phyloP scores from a whole-genome alignment of 164 flowering plant genomes.

The Chimonanthus salicifolius region DNA sequence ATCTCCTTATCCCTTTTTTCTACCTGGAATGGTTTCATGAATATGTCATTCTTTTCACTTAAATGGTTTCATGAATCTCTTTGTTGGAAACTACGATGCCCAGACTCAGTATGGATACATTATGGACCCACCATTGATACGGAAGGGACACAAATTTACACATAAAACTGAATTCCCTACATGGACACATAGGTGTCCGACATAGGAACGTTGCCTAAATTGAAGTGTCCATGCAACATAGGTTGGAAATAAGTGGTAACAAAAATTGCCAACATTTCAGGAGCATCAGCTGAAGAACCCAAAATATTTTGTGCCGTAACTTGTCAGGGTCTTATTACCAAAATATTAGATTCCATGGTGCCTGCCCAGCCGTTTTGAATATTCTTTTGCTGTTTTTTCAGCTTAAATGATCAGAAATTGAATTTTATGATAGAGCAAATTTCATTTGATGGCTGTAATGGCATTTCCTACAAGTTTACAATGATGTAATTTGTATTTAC shows the following conservation, averaged over 20 bases:
- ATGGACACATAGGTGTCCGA: too few species aligned
- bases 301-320: background rate
- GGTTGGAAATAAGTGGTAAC: background rate
- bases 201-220: too few species aligned
- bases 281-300: background rate
- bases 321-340: background rate
- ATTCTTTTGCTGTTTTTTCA: background rate
- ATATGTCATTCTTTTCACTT: too few species aligned
- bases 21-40: too few species aligned
- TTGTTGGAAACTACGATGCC: too few species aligned
- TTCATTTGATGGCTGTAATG: background rate
- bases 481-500: conserved; percentile 5
- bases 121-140: too few species aligned
- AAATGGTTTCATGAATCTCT: too few species aligned
- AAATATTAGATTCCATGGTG: background rate
- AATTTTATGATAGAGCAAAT: background rate
- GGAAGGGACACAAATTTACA: too few species aligned
- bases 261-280: background rate
- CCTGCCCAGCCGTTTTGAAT: background rate
- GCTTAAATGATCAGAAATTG: background rate
- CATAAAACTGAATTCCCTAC: too few species aligned
- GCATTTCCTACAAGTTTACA: background rate
- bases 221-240: too few species aligned
- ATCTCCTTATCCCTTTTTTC: too few species aligned
- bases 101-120: too few species aligned